Percentiles rank a stretch among this genome's conserved stretches.
Evolutionary conservation across 208 protist genomes (phyloP).

Genomic region (Leishmania martiniquensis): DNA sequence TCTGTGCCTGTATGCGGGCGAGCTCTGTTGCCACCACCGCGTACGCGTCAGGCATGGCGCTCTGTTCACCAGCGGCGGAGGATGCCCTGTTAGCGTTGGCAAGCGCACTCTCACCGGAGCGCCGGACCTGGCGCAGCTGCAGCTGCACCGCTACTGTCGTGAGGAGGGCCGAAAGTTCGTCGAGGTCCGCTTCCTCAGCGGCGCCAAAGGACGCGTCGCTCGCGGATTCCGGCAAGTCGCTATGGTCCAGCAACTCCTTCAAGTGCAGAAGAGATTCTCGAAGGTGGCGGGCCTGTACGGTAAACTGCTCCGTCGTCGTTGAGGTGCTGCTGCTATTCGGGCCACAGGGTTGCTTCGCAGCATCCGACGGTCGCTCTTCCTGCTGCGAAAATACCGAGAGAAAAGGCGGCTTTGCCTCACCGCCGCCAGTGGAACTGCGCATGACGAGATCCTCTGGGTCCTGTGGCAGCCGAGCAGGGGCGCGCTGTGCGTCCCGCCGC

Average conservation of each 20-base stretch:
- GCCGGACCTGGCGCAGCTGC: slow-evolving; percentile 38
- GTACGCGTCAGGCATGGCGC: not conserved
- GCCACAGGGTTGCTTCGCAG: not conserved
- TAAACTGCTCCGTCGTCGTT: slow-evolving; percentile 16
- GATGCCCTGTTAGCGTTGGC: not conserved
- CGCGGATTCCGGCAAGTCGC: slow-evolving; percentile 4
- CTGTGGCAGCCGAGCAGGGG: too few relatives aligned
- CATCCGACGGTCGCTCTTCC: not conserved
- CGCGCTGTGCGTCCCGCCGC: not conserved
- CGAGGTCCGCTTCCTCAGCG: slow-evolving; percentile 25
- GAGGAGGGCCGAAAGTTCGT: slow-evolving; percentile 38
- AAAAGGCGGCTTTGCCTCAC: not conserved
- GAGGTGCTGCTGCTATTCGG: not conserved
- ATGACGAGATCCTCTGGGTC: slow-evolving; percentile 22
- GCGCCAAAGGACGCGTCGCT: slow-evolving; percentile 8
- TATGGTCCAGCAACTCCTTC: slow-evolving; percentile 44
- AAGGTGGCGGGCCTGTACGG: slow-evolving; percentile 39
- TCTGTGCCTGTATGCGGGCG: slow-evolving; percentile 55
- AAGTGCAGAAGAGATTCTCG: slow-evolving; percentile 54
- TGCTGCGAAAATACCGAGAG: not conserved
- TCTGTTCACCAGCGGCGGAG: not conserved
- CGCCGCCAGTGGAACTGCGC: slow-evolving; percentile 12
- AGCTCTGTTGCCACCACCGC: slow-evolving; percentile 42
- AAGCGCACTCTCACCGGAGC: slow-evolving; percentile 17
- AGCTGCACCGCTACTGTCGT: slow-evolving; percentile 42